Conservation (phyloP, 2,329 filamentous ascomycete genomes). For the Pleurostoma richardsiae region DNA sequence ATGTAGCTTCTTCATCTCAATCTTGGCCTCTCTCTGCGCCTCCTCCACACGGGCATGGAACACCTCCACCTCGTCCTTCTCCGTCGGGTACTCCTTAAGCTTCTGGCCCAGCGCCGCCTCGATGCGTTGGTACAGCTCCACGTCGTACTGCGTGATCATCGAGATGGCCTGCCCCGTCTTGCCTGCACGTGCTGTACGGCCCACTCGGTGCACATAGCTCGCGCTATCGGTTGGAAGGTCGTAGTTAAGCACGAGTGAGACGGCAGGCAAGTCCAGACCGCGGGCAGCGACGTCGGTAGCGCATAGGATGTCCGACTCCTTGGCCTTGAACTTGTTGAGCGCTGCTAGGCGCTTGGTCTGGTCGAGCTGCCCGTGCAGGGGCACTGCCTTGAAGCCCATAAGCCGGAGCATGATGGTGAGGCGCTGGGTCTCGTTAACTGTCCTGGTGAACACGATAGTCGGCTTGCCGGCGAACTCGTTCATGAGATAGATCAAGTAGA, state of each 20-base stretch:
- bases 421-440: slow-evolving; percentile 85
- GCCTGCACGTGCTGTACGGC: slow-evolving; percentile 81
- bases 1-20: slow-evolving; percentile 75
- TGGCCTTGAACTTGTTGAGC: slow-evolving; percentile 81
- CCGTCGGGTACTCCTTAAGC: slow-evolving; percentile 61
- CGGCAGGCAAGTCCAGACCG: slow-evolving; percentile 88
- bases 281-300: slow-evolving; percentile 92
- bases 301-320: slow-evolving; percentile 79
- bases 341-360: slow-evolving; percentile 84
- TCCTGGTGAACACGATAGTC: slow-evolving; percentile 86
- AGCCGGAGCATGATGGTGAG: slow-evolving; percentile 76
- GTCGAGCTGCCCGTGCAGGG: slow-evolving; percentile 85
- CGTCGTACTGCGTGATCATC: slow-evolving; percentile 72
- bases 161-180: slow-evolving; percentile 78
- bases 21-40: slow-evolving; percentile 73
- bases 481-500: slow-evolving; percentile 79
- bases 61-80: slow-evolving; percentile 81
- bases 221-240: slow-evolving; percentile 82
- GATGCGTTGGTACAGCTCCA: slow-evolving; percentile 75
- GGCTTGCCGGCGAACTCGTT: slow-evolving; percentile 86
- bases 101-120: slow-evolving; percentile 79
- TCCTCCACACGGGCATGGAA: slow-evolving; percentile 75
- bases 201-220: slow-evolving; percentile 87
- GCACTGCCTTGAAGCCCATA: slow-evolving; percentile 85
- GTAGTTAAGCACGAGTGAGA: slow-evolving; percentile 54